Percentiles rank a stretch among this genome's conserved stretches.
Conservation (phyloP, 2,329 filamentous ascomycete species). For the Monosporascus sp. region DNA sequence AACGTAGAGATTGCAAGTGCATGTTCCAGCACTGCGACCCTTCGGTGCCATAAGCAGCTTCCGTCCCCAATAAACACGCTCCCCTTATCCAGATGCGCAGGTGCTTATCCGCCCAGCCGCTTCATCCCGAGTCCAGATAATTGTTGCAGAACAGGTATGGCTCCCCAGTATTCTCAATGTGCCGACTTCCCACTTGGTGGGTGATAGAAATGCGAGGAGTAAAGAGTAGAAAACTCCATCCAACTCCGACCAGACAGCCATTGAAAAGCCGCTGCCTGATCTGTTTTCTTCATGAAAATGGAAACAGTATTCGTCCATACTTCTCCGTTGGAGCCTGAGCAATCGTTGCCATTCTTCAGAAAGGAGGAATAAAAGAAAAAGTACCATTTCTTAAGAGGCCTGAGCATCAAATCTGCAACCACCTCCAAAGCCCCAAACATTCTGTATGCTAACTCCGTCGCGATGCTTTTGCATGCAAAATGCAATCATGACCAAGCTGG, state of each 20-base stretch:
- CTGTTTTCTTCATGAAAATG: neutral
- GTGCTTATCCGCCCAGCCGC: neutral
- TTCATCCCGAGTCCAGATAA: neutral
- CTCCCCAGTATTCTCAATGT: no score
- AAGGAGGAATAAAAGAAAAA: neutral
- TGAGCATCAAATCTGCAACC: neutral
- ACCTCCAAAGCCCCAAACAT: neutral
- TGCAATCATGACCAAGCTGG: slow-evolving; percentile 2
- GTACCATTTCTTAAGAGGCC: neutral
- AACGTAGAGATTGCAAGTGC: neutral
- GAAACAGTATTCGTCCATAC: neutral
- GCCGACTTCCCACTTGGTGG: neutral
- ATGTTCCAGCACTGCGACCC: neutral
- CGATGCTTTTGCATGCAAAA: slow-evolving; percentile 18
- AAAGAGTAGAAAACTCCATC: neutral
- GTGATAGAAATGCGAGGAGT: neutral
- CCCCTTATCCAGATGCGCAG: neutral
- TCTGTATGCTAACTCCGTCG: slow-evolving; percentile 20
- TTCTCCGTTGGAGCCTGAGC: neutral
- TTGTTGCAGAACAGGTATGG: no score
- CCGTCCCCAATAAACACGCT: neutral
- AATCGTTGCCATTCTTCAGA: neutral
- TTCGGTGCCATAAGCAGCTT: neutral
- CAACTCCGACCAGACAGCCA: neutral
- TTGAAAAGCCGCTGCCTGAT: neutral